Conservation (phyloP, 306 rosid species). For the Pyrus bretschneideri region DNA sequence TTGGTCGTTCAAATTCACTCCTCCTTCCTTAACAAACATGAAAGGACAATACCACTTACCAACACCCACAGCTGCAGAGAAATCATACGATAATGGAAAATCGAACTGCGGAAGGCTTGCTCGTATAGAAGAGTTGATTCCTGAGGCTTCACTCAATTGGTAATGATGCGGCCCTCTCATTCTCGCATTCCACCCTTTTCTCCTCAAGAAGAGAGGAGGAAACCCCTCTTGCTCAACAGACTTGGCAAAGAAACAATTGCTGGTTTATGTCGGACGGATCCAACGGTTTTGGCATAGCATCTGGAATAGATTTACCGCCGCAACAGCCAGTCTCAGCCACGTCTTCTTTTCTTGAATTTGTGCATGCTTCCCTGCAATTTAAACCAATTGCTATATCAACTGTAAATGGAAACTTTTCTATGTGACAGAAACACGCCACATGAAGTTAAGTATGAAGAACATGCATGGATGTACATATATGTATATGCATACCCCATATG, state of each 20-base stretch:
- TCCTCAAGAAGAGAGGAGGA: constrained; percentile 44
- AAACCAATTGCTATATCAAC: background rate
- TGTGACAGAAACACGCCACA: background rate
- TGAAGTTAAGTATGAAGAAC: background rate
- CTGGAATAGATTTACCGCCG: background rate
- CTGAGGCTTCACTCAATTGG: constrained; percentile 40
- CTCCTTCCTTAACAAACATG: constrained; percentile 53
- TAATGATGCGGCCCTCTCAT: constrained; percentile 22
- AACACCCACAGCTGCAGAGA: constrained; percentile 33
- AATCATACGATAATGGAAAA: constrained; percentile 1
- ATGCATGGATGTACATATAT: background rate
- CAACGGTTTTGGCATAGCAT: constrained; percentile 21
- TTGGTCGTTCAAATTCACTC: constrained; percentile 37
- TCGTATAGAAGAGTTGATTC: constrained; percentile 36
- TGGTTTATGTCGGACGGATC: constrained; percentile 22
- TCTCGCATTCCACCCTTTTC: constrained; percentile 34
- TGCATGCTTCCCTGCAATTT: constrained; percentile 17
- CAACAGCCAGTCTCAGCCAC: constrained; percentile 2
- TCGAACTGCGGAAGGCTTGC: constrained; percentile 28
- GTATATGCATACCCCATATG: background rate
- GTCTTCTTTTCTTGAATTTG: constrained; percentile 29
- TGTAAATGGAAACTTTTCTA: background rate
- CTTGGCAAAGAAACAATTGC: constrained; percentile 43
- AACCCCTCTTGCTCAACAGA: constrained; percentile 15
- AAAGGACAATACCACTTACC: constrained; percentile 82